Conservation (phyloP, 2,329 filamentous ascomycete species). For the Akanthomyces uredinophilus region DNA sequence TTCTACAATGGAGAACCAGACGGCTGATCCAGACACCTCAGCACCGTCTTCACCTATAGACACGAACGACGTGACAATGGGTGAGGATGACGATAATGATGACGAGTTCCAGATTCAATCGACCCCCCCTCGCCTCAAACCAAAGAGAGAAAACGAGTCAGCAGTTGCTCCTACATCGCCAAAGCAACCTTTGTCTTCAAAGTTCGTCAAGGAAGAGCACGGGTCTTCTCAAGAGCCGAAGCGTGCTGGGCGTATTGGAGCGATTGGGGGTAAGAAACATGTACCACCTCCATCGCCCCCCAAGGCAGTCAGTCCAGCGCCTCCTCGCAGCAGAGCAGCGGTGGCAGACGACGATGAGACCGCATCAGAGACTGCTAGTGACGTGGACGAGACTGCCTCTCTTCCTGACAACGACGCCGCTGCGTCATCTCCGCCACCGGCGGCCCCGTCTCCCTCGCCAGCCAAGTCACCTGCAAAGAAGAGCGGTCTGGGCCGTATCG, state of each 20-base stretch:
- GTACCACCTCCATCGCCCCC: constrained; percentile 18
- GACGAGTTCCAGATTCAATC: constrained; percentile 49
- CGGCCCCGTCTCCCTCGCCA: constrained; percentile 20
- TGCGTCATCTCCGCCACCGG: constrained; percentile 10
- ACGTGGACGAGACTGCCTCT: constrained; percentile 23
- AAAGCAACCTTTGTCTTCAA: constrained; percentile 13
- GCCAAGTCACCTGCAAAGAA: constrained; percentile 24
- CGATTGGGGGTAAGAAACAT: constrained; percentile 31
- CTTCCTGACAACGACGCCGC: constrained; percentile 16
- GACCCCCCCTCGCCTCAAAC: constrained; percentile 37
- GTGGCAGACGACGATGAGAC: constrained; percentile 27
- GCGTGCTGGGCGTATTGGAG: constrained; percentile 28
- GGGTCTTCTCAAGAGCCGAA: constrained; percentile 5
- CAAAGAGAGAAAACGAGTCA: constrained; percentile 18
- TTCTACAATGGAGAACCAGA: constrained; percentile 5
- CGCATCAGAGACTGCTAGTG: constrained; percentile 38
- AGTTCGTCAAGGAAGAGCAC: neutral
- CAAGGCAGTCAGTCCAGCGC: constrained; percentile 18
- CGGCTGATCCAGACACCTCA: neutral
- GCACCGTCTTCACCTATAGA: constrained; percentile 14
- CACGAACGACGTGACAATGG: constrained; percentile 15
- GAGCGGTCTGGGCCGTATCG: constrained; percentile 38
- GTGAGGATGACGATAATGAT: constrained; percentile 33
- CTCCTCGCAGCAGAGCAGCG: constrained; percentile 11
- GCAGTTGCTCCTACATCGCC: neutral